Evolutionary conservation across 768 basidiomycete species (phyloP).

Genomic region (Collybiopsis confluens): DNA sequence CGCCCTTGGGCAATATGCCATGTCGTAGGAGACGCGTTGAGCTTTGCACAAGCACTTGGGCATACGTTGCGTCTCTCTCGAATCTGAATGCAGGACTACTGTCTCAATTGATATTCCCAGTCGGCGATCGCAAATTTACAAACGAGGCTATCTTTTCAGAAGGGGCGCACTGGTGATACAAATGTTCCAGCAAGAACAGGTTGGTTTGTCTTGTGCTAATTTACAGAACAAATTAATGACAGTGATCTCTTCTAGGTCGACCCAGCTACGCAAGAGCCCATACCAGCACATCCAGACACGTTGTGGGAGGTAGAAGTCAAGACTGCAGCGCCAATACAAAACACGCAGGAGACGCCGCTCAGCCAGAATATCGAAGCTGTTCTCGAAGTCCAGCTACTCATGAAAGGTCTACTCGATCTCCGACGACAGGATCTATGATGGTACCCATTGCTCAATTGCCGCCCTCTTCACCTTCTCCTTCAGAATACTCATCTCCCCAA

Average conservation of each 20-base stretch:
- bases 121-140: constrained; percentile 73
- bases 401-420: constrained; percentile 81
- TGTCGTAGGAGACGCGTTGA: constrained; percentile 74
- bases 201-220: constrained; percentile 21
- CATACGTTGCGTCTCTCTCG: constrained; percentile 50
- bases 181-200: constrained; percentile 86
- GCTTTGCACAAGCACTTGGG: constrained; percentile 77
- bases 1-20: constrained; percentile 80
- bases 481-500: constrained; percentile 13
- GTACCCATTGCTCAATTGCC: neutral
- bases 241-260: constrained; percentile 49
- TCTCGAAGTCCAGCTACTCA: constrained; percentile 74
- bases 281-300: constrained; percentile 74
- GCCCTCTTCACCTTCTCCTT: constrained; percentile 25
- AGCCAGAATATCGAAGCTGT: constrained; percentile 67
- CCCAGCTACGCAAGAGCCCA: constrained; percentile 68
- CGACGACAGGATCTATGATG: constrained; percentile 63
- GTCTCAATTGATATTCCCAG: constrained; percentile 25
- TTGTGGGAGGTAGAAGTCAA: constrained; percentile 89
- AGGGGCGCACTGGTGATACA: constrained; percentile 67
- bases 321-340: constrained; percentile 73
- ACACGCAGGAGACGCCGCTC: constrained; percentile 75
- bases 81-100: neutral
- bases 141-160: constrained; percentile 74
- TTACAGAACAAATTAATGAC: neutral